Evolutionary conservation across 2,329 filamentous ascomycete species (phyloP).

Genomic region (Annulohypoxylon truncatum): DNA sequence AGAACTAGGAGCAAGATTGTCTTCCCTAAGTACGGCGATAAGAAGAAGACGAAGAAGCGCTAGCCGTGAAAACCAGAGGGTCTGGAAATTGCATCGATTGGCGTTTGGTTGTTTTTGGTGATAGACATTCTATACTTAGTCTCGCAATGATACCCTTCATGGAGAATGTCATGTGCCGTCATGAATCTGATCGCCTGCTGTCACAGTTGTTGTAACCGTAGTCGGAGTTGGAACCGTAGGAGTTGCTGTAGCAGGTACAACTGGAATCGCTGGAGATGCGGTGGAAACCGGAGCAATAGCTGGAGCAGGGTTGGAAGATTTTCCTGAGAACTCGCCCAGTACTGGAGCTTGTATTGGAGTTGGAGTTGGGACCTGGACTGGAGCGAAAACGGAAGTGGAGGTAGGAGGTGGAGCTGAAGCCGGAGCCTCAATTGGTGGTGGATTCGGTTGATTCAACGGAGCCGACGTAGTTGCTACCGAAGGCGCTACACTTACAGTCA

Average conservation of each 20-base stretch:
- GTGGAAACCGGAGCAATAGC: not conserved
- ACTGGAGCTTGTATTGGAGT: not conserved
- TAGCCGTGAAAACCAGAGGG: constrained; percentile 19
- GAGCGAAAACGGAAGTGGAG: not conserved
- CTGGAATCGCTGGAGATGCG: constrained; percentile 21
- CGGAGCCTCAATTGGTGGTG: not conserved
- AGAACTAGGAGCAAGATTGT: constrained; percentile 68
- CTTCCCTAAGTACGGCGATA: constrained; percentile 69
- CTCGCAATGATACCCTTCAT: constrained; percentile 46
- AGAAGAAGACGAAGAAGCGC: constrained; percentile 56
- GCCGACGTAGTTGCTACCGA: not conserved
- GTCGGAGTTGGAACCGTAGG: constrained; percentile 25
- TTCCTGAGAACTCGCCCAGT: not conserved
- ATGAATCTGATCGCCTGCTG: constrained; percentile 14
- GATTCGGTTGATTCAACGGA: not conserved
- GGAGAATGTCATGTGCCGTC: constrained; percentile 24
- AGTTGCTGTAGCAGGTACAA: constrained; percentile 4
- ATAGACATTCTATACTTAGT: constrained; percentile 38
- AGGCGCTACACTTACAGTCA: not conserved
- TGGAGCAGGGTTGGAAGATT: not conserved
- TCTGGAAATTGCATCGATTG: constrained; percentile 37
- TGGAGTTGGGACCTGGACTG: not conserved
- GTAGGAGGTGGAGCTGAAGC: not conserved
- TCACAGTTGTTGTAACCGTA: constrained; percentile 10
- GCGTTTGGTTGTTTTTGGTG: constrained; percentile 44